Evolutionary conservation across 371 early-diverging fungal species (phyloP).

Genomic region (Mucor plumbeus): DNA sequence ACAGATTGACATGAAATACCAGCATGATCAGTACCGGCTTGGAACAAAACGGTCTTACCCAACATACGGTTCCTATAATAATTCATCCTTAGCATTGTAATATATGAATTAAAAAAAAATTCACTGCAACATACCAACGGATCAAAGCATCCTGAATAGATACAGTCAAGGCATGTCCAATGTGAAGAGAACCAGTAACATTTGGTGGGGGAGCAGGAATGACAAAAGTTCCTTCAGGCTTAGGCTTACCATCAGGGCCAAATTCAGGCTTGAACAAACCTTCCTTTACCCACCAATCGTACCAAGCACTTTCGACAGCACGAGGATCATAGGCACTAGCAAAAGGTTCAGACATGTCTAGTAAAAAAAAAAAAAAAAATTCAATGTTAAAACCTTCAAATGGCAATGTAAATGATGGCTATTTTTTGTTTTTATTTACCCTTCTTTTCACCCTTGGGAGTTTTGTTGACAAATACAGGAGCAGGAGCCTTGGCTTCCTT

Average conservation of each 20-base stretch:
- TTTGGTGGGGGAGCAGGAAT: slow-evolving; percentile 99
- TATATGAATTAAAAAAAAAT: neutral
- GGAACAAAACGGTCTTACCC: slow-evolving; percentile 94
- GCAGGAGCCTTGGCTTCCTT: slow-evolving; percentile 53
- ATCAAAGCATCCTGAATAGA: slow-evolving; percentile 97
- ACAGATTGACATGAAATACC: slow-evolving; percentile 99
- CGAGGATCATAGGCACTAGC: slow-evolving; percentile 90
- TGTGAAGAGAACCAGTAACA: slow-evolving; percentile 98
- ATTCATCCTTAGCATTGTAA: too few relatives aligned
- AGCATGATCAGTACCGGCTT: slow-evolving; percentile 99
- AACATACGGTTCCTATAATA: slow-evolving; percentile 91
- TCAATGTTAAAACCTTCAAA: too few relatives aligned
- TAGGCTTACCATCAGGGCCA: slow-evolving; percentile 73
- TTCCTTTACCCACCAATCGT: slow-evolving; percentile 92
- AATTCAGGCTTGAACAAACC: slow-evolving; percentile 92
- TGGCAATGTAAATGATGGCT: too few relatives aligned
- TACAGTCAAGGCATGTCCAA: slow-evolving; percentile 98
- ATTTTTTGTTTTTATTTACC: slow-evolving; percentile 31
- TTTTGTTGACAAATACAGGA: slow-evolving; percentile 80
- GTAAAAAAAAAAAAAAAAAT: too few relatives aligned
- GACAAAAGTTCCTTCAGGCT: slow-evolving; percentile 86
- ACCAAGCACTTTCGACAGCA: slow-evolving; percentile 97
- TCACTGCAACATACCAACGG: slow-evolving; percentile 74
- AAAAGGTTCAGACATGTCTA: slow-evolving; percentile 83
- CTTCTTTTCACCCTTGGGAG: slow-evolving; percentile 93